Evolutionary conservation across 768 basidiomycete genomes (phyloP), one percentile per base, ranked within the genome.

Genomic region (Tulasnella sp.): DNA sequence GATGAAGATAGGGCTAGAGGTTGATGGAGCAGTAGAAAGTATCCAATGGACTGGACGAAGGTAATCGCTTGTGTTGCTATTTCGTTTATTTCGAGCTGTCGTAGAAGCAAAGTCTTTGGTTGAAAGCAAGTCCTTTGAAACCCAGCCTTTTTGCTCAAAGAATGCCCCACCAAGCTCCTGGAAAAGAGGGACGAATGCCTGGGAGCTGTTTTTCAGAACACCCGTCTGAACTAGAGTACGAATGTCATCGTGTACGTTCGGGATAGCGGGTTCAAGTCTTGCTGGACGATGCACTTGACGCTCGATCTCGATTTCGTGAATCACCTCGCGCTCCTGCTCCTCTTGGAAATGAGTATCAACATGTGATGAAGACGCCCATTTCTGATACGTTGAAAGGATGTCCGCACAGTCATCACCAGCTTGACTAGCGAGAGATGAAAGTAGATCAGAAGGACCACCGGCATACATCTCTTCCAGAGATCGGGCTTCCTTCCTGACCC

Each of bases 291-390:
- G 4, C 70, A 62, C 56, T 70, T 61, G 1, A 67, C 53, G 47
- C 72, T 63, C 9, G 58, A 60, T 52, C 74, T 74, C 72, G 4
- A 65, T 60, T 57, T 76, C 70, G 16, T 68, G 69, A 5, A 57
- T 54, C 5, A 76, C 60, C 50, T 76, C 72, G 22, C 73, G 61
- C 47, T 76, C 75, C 53, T 76, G 74, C 53, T 75, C 74, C 56
- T 75, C 73, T 25, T n/a, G 59, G 54, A 10, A 43, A 33, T 4
- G 67, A 31, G 1, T 54, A 40, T 9, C 19, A 12, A 35, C 12
- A 12, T n/a, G n/a, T n/a, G 34, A 12, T 19, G 34, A n/a, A n/a
- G n/a, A n/a, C n/a, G n/a, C n/a, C n/a, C n/a, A n/a, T n/a, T n/a
- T n/a, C n/a, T n/a, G 19, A 35, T n/a, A 19, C 34, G 19, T 10